Conservation (phyloP, 495 filamentous ascomycete species). For the Friedmanniomyces endolithicus region DNA sequence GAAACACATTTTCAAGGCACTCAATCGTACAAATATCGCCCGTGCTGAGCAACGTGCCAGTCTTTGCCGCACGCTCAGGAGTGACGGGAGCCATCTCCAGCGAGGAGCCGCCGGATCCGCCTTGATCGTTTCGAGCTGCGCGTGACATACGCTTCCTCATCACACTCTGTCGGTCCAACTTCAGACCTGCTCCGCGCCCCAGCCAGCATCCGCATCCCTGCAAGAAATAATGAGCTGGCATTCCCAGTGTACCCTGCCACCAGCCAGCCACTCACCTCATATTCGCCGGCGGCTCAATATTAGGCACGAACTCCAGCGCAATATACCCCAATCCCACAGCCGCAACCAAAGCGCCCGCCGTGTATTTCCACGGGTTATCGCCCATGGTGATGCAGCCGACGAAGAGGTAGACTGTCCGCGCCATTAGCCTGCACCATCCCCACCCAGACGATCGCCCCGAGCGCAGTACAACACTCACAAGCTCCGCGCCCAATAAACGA, state of each 20-base stretch:
- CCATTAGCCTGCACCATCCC: slow-evolving; percentile 16
- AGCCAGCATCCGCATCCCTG: slow-evolving; percentile 64
- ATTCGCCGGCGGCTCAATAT: slow-evolving; percentile 92
- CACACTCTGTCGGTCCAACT: neutral
- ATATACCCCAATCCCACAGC: slow-evolving; percentile 34
- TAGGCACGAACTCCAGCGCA: slow-evolving; percentile 84
- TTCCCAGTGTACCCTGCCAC: slow-evolving; percentile 41
- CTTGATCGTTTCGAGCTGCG: neutral
- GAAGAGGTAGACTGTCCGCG: slow-evolving; percentile 91
- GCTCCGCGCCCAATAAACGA: slow-evolving; percentile 88
- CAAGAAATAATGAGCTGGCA: neutral
- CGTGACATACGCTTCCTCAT: neutral
- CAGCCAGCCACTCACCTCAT: slow-evolving; percentile 79
- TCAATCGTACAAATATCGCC: neutral
- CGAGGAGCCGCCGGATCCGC: neutral
- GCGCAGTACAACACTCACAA: too few relatives aligned
- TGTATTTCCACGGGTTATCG: slow-evolving; percentile 32
- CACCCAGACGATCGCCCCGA: too few relatives aligned
- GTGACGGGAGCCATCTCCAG: neutral
- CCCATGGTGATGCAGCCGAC: slow-evolving; percentile 73
- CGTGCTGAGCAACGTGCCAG: neutral
- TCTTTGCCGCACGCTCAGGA: neutral
- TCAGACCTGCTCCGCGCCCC: slow-evolving; percentile 87
- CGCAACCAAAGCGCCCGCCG: slow-evolving; percentile 28
- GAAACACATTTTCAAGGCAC: neutral